Conservation (phyloP, 306 rosid species). For the Geum urbanum region DNA sequence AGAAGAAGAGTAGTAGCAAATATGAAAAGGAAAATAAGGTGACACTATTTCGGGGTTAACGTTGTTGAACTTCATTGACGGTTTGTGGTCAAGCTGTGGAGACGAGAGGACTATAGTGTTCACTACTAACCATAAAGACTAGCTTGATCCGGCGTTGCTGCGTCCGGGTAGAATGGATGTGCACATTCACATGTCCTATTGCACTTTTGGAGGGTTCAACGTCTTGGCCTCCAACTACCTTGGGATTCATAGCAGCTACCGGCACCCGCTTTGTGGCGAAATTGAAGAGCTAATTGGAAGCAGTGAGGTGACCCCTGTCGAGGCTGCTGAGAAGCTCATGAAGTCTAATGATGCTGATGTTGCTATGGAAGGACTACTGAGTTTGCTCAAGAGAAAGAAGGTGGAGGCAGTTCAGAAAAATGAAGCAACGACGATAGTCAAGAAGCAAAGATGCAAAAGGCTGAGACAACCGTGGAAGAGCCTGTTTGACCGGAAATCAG, state of each 20-base stretch:
- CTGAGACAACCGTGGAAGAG: not conserved
- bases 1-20: not conserved
- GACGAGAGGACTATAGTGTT: conserved; percentile 51
- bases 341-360: conserved; percentile 33
- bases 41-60: not conserved
- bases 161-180: conserved; percentile 60
- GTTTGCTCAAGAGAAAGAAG: conserved; percentile 25
- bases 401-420: not conserved
- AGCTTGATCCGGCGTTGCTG: conserved; percentile 43
- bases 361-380: conserved; percentile 25
- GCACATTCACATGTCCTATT: conserved; percentile 56
- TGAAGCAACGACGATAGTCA: not conserved
- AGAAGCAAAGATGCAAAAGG: not conserved
- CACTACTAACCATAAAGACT: conserved; percentile 48
- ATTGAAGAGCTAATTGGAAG: conserved; percentile 32
- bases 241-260: conserved; percentile 20
- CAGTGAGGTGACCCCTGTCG: conserved; percentile 38
- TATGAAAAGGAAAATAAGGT: not conserved
- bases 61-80: conserved; percentile 44
- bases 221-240: conserved; percentile 42
- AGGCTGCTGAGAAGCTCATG: conserved; percentile 43
- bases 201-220: conserved; percentile 35
- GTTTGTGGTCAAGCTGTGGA: conserved; percentile 52
- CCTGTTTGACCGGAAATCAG: not conserved
- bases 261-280: conserved; percentile 17